Conservation (phyloP, 768 basidiomycete genomes). For the Kwoniella sp. region DNA sequence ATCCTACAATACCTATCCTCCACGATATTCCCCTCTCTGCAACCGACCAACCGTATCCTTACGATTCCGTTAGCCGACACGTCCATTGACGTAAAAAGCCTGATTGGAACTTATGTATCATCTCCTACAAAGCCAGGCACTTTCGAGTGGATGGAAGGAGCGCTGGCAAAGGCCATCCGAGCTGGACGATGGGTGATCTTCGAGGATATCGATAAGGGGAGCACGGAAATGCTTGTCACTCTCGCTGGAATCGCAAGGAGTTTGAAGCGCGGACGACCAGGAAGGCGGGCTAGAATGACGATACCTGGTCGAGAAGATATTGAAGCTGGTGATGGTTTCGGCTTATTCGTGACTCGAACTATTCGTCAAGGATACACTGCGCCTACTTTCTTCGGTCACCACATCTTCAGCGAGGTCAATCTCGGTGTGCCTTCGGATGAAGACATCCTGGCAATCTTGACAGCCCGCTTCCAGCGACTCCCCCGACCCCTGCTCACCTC, state of each 20-base stretch:
- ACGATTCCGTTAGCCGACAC: constrained; percentile 91
- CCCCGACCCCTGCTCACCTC: constrained; percentile 60
- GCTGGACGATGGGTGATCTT: constrained; percentile 92
- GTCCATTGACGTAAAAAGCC: constrained; percentile 86
- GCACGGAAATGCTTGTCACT: constrained; percentile 82
- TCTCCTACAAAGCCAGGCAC: constrained; percentile 78
- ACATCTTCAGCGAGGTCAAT: constrained; percentile 75
- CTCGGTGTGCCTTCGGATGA: constrained; percentile 65
- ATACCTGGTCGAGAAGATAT: constrained; percentile 75
- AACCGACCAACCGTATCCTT: constrained; percentile 68
- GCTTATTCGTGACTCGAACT: constrained; percentile 79
- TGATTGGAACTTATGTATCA: constrained; percentile 90
- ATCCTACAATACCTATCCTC: constrained; percentile 75
- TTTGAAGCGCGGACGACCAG: constrained; percentile 68
- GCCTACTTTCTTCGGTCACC: constrained; percentile 77
- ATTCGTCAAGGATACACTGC: constrained; percentile 63
- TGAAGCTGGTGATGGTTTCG: constrained; percentile 75
- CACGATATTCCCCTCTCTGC: constrained; percentile 62
- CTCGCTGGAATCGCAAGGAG: constrained; percentile 78
- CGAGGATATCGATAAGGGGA: constrained; percentile 87
- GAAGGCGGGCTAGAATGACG: constrained; percentile 63
- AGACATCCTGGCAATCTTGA: constrained; percentile 73
- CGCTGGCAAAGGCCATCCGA: constrained; percentile 81
- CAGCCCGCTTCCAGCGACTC: constrained; percentile 68
- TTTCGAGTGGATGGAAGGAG: constrained; percentile 96